A percentile compares a stretch with the other conserved stretches of the same genome.
These are phyloP conservation scores for Irpex rosettiformis DNA, from an alignment of 1,284 basidiomycete species.

Conservation along the genomic window DNA sequence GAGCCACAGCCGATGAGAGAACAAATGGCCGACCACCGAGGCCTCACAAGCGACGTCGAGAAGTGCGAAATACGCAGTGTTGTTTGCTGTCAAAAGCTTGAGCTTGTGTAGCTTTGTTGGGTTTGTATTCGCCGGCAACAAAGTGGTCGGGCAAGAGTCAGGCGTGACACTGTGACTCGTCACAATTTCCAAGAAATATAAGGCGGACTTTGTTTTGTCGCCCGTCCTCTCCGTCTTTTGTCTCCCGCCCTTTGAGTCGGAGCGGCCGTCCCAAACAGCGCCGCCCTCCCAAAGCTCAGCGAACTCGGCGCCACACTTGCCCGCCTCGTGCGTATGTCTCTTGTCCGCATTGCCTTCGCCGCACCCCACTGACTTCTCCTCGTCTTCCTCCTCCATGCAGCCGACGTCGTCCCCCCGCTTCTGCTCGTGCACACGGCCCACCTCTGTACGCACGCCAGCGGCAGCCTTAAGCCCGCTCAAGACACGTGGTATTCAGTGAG, in stretches of 20 bases:
- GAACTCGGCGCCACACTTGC: conserved; percentile 9
- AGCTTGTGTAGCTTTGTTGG: too few species aligned
- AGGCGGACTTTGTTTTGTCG: conserved; percentile 12
- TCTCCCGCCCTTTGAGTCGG: conserved; percentile 30
- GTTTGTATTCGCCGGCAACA: too few species aligned
- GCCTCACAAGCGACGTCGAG: background rate
- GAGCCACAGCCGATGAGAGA: background rate
- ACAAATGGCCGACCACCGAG: background rate
- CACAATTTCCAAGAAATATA: background rate
- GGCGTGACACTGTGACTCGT: background rate
- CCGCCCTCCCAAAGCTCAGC: conserved; percentile 23
- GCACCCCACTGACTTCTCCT: conserved; percentile 1
- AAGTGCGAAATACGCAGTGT: background rate
- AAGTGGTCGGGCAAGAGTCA: too few species aligned
- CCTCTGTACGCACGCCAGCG: conserved; percentile 1
- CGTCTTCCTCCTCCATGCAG: background rate
- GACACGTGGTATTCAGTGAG: conserved; percentile 17
- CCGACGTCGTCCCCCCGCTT: conserved; percentile 11
- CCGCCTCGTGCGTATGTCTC: background rate
- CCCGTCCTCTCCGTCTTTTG: conserved; percentile 18
- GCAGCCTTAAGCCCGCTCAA: conserved; percentile 19
- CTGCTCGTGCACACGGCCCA: conserved; percentile 8
- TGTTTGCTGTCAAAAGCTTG: background rate
- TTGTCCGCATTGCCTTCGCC: conserved; percentile 9
- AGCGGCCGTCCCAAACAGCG: conserved; percentile 19